phyloP scores from a whole-genome alignment of 2,329 filamentous ascomycete genomes.

The Domatiomyces globalis region DNA sequence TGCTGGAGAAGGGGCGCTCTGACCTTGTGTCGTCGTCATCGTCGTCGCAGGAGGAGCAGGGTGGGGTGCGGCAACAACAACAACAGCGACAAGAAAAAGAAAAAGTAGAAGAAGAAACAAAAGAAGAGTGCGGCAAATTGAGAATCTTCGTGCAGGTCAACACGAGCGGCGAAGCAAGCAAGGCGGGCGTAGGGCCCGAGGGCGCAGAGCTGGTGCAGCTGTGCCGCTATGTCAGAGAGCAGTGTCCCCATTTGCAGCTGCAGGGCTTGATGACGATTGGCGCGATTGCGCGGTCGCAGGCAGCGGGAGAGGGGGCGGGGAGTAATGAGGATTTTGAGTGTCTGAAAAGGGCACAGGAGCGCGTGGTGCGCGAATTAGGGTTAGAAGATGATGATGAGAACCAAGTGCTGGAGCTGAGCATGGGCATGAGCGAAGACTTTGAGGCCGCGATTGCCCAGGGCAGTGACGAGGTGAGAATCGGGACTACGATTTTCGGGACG shows the following conservation, averaged over 20 bases:
- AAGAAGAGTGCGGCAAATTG: constrained; percentile 31
- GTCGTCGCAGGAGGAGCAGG: too few relatives aligned
- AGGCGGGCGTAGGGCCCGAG: constrained; percentile 62
- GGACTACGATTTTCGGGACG: constrained; percentile 84
- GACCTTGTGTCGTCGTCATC: constrained; percentile 35
- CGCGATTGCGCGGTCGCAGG: constrained; percentile 72
- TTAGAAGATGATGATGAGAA: constrained; percentile 31
- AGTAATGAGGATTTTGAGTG: constrained; percentile 81
- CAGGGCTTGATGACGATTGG: constrained; percentile 94
- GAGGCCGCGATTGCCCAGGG: constrained; percentile 73
- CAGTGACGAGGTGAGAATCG: constrained; percentile 78
- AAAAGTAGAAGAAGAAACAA: constrained; percentile 19
- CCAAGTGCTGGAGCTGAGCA: constrained; percentile 74
- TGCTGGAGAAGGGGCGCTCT: constrained; percentile 62
- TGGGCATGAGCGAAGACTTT: constrained; percentile 98
- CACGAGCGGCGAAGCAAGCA: constrained; percentile 74
- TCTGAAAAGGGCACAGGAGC: constrained; percentile 55
- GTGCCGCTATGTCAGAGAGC: constrained; percentile 53
- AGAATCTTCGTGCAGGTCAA: constrained; percentile 87
- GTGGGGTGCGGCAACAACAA: constrained; percentile 5
- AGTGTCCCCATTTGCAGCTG: constrained; percentile 56
- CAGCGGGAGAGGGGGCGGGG: constrained; percentile 57
- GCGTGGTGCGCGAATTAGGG: constrained; percentile 49
- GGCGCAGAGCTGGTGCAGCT: constrained; percentile 35
- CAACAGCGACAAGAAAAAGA: constrained; percentile 24